Evolutionary conservation across 768 basidiomycete species (phyloP).

Genomic region (Stropharia rugosoannulata): DNA sequence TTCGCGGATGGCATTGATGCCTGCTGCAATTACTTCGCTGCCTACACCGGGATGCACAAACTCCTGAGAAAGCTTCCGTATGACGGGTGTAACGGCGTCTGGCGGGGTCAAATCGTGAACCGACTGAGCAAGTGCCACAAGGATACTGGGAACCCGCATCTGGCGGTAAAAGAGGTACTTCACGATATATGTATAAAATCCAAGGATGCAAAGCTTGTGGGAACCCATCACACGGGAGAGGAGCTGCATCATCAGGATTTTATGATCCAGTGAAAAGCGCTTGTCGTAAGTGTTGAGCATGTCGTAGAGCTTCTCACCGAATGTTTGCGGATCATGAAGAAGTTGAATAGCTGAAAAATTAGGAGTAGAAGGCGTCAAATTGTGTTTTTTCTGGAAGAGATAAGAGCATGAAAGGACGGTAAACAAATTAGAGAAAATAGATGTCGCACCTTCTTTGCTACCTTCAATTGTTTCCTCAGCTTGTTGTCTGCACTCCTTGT

Average conservation of each 20-base stretch:
- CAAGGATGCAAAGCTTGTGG: slow-evolving; percentile 90
- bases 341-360: slow-evolving; percentile 95
- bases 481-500: slow-evolving; percentile 81
- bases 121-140: slow-evolving; percentile 91
- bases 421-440: too few relatives aligned
- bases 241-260: slow-evolving; percentile 95
- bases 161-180: slow-evolving; percentile 93
- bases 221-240: slow-evolving; percentile 90
- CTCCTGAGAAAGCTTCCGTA: slow-evolving; percentile 90
- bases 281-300: slow-evolving; percentile 84
- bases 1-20: slow-evolving; percentile 94
- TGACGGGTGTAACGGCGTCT: slow-evolving; percentile 84
- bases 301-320: slow-evolving; percentile 91
- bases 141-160: slow-evolving; percentile 88
- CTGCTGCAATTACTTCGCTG: slow-evolving; percentile 92
- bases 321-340: slow-evolving; percentile 93
- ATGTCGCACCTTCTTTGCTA: slow-evolving; percentile 63
- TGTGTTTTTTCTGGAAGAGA: slow-evolving; percentile 31
- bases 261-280: slow-evolving; percentile 95
- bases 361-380: slow-evolving; percentile 31
- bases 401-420: neutral
- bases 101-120: slow-evolving; percentile 96
- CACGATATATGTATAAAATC: slow-evolving; percentile 95
- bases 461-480: slow-evolving; percentile 68
- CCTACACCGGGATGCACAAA: slow-evolving; percentile 98